Conservation (phyloP, 306 rosid species). For the Potentilla sterilis region DNA sequence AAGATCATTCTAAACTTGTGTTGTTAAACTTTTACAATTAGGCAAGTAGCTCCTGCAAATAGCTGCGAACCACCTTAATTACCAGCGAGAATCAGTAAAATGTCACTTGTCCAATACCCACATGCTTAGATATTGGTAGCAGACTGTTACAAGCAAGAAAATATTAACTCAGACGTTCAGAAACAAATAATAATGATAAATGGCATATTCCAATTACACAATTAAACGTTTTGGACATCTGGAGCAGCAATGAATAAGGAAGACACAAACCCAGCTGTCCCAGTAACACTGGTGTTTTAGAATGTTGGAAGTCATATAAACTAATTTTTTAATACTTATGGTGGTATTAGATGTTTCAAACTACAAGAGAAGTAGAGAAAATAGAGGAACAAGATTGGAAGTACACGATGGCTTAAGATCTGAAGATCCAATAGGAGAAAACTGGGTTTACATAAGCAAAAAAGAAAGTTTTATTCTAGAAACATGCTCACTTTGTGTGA, state of each 20-base stretch:
- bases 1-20: neutral
- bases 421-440: no score
- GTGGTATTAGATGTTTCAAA: no score
- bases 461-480: no score
- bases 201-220: neutral
- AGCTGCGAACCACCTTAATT: neutral
- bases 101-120: neutral
- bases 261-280: neutral
- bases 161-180: neutral
- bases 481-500: no score
- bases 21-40: neutral
- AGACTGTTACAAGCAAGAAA: neutral
- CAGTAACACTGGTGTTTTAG: neutral
- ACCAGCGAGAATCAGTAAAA: slow-evolving; percentile 21
- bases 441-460: no score
- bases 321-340: neutral
- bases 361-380: no score
- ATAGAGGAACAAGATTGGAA: no score
- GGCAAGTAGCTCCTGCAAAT: neutral
- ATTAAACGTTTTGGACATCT: neutral
- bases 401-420: no score
- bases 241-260: neutral
- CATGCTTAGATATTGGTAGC: neutral
- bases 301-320: neutral
- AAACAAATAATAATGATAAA: neutral